Evolutionary conservation across 805 yeast genomes (phyloP).

Genomic region (Kodamaea lidongshanica): DNA sequence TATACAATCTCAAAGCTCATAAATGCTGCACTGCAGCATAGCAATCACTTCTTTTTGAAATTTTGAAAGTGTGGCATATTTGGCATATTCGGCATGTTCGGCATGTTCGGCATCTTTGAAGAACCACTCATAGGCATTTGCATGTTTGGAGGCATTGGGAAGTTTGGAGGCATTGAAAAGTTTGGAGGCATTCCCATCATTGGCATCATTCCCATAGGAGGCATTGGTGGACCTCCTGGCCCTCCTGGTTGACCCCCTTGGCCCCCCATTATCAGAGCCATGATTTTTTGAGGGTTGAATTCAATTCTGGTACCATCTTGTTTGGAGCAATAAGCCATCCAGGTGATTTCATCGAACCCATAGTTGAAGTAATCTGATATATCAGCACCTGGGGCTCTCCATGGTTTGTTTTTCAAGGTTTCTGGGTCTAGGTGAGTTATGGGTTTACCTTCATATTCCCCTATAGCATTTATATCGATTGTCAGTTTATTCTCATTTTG

Average conservation of each 20-base stretch:
- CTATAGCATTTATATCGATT: constrained; percentile 64
- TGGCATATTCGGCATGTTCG: constrained; percentile 18
- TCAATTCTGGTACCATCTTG: constrained; percentile 78
- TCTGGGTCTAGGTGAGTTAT: constrained; percentile 75
- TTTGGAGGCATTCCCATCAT: constrained; percentile 17
- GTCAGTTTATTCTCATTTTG: constrained; percentile 37
- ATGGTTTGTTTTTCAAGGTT: constrained; percentile 86
- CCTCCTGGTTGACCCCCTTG: constrained; percentile 18
- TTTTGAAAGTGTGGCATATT: constrained; percentile 24
- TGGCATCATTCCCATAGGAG: constrained; percentile 13
- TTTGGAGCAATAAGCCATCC: constrained; percentile 87
- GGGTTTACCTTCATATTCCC: constrained; percentile 73
- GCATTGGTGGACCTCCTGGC: constrained; percentile 16
- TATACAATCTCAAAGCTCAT: constrained; percentile 1
- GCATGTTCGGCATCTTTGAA: constrained; percentile 19
- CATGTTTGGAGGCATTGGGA: constrained; percentile 18
- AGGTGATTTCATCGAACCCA: constrained; percentile 93
- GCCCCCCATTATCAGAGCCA: constrained; percentile 51
- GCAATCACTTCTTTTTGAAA: constrained; percentile 8
- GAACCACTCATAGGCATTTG: constrained; percentile 3
- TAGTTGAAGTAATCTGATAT: constrained; percentile 90
- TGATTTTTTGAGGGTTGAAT: constrained; percentile 74
- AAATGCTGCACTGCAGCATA: constrained; percentile 4
- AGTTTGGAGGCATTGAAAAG: constrained; percentile 14
- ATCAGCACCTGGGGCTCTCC: constrained; percentile 98